Evolutionary conservation across 768 basidiomycete species (phyloP).

Genomic region (Strobilomyces confusus): DNA sequence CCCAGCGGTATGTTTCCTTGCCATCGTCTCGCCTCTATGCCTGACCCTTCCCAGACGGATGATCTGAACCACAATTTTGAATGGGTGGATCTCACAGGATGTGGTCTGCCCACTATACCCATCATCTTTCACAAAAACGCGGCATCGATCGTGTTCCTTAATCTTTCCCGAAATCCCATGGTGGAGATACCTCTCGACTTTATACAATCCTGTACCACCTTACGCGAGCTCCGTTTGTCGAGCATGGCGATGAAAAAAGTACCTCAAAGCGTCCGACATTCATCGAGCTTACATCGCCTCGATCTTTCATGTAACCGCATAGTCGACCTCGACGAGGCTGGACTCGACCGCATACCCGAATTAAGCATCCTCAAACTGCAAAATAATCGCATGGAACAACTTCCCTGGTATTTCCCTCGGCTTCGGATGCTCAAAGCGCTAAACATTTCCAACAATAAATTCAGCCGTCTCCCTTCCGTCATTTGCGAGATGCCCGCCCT

Average conservation of each 20-base stretch:
- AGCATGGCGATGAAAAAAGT: slow-evolving; percentile 95
- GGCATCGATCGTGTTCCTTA: slow-evolving; percentile 77
- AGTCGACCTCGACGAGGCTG: slow-evolving; percentile 81
- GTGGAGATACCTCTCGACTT: slow-evolving; percentile 96
- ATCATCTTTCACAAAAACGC: slow-evolving; percentile 82
- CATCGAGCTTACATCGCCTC: slow-evolving; percentile 67
- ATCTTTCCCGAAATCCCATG: slow-evolving; percentile 92
- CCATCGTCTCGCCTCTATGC: too few relatives aligned
- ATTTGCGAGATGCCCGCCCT: slow-evolving; percentile 72
- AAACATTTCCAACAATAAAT: slow-evolving; percentile 96
- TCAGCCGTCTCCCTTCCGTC: slow-evolving; percentile 67
- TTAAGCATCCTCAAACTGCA: slow-evolving; percentile 70
- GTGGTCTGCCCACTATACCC: slow-evolving; percentile 83
- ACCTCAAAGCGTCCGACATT: slow-evolving; percentile 77
- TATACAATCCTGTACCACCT: slow-evolving; percentile 77
- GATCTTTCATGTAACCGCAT: slow-evolving; percentile 93
- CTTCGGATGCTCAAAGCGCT: slow-evolving; percentile 68
- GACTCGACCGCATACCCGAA: slow-evolving; percentile 69
- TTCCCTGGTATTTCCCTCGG: slow-evolving; percentile 83
- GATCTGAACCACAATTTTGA: slow-evolving; percentile 68
- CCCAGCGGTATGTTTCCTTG: too few relatives aligned
- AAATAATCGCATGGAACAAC: slow-evolving; percentile 86
- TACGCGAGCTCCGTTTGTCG: slow-evolving; percentile 82
- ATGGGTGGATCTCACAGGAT: slow-evolving; percentile 75
- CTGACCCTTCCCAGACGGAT: slow-evolving; percentile 52